These are phyloP conservation scores for Arthrocladium fulminans DNA, from an alignment of 2,329 filamentous ascomycete species.

Conservation along the genomic window DNA sequence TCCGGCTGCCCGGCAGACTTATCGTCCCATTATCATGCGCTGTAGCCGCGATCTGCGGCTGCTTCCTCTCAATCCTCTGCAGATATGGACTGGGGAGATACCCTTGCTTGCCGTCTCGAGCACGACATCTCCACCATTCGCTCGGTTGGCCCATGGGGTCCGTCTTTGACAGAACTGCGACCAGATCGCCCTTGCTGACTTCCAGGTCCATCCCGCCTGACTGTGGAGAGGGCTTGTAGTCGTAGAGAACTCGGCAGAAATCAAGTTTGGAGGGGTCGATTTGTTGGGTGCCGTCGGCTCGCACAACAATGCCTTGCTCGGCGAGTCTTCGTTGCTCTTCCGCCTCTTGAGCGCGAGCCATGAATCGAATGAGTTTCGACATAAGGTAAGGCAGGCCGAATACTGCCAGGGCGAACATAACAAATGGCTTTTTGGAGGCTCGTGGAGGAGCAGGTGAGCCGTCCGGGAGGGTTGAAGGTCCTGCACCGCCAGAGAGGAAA, in stretches of 20 bases:
- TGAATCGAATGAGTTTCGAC: constrained; percentile 82
- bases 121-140: constrained; percentile 95
- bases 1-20: constrained; percentile 38
- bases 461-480: constrained; percentile 47
- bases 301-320: constrained; percentile 42
- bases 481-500: constrained; percentile 62
- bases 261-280: constrained; percentile 87
- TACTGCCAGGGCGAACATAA: constrained; percentile 90
- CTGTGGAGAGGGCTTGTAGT: constrained; percentile 72
- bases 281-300: constrained; percentile 34
- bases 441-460: constrained; percentile 58
- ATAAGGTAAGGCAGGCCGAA: constrained; percentile 95
- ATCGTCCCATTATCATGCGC: constrained; percentile 26
- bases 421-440: constrained; percentile 86
- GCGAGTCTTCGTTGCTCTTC: constrained; percentile 53
- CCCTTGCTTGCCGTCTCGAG: constrained; percentile 79
- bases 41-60: constrained; percentile 33
- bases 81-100: constrained; percentile 89
- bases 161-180: constrained; percentile 84
- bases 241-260: constrained; percentile 90
- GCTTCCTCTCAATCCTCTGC: constrained; percentile 57
- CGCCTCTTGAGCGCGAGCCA: constrained; percentile 69
- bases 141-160: constrained; percentile 86
- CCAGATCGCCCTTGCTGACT: constrained; percentile 89
- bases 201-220: constrained; percentile 70